Conservation (phyloP, 768 basidiomycete genomes). For the Macrocybe gigantea region DNA sequence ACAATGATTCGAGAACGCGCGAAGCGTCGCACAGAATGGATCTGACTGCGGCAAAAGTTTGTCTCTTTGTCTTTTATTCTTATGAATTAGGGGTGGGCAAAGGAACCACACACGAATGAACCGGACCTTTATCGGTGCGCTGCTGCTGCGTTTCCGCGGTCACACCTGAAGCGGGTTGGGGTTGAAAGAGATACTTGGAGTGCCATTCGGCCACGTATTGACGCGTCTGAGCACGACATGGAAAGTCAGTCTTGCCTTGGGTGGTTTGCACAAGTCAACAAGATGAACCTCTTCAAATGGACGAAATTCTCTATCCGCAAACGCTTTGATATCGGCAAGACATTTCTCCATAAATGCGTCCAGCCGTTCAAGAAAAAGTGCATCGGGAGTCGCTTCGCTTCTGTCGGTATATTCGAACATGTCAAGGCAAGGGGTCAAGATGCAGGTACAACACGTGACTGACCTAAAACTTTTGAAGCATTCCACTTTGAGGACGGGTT, state of each 20-base stretch:
- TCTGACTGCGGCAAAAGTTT: slow-evolving; percentile 29
- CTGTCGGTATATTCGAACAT: slow-evolving; percentile 30
- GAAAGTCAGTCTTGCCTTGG: slow-evolving; percentile 13
- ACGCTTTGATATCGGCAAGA: slow-evolving; percentile 50
- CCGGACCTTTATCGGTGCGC: slow-evolving; percentile 12
- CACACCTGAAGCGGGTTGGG: slow-evolving; percentile 7
- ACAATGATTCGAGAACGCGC: slow-evolving; percentile 47
- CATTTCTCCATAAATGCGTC: slow-evolving; percentile 59
- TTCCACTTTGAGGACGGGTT: not conserved
- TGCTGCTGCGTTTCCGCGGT: not conserved
- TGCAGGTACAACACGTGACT: slow-evolving; percentile 19
- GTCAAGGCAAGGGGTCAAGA: slow-evolving; percentile 1
- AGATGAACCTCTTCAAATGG: slow-evolving; percentile 54
- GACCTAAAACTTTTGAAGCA: slow-evolving; percentile 14
- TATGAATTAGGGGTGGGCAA: slow-evolving; percentile 7
- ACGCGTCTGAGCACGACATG: slow-evolving; percentile 29
- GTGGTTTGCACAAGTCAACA: slow-evolving; percentile 7
- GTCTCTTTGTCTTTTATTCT: slow-evolving; percentile 2
- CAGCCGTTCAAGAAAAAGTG: slow-evolving; percentile 57
- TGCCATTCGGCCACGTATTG: slow-evolving; percentile 61
- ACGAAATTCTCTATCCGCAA: slow-evolving; percentile 53
- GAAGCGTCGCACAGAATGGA: slow-evolving; percentile 45
- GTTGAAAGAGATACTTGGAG: slow-evolving; percentile 46
- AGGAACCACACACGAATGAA: slow-evolving; percentile 5
- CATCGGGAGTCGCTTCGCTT: slow-evolving; percentile 31